Conservation (phyloP, 495 filamentous ascomycete species). For the Podospora pseudocomata region DNA sequence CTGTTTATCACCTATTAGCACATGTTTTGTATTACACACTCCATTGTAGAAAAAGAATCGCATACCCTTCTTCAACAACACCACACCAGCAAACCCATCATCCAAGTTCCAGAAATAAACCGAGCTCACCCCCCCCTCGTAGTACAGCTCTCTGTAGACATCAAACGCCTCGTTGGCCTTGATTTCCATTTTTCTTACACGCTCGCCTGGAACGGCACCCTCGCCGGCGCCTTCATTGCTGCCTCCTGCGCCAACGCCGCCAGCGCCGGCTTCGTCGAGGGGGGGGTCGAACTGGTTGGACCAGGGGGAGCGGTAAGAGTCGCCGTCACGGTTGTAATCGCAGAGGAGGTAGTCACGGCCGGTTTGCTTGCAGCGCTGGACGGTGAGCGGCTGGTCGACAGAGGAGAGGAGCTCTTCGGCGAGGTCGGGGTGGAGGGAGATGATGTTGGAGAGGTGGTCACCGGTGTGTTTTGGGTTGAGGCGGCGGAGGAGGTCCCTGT, state of each 20-base stretch:
- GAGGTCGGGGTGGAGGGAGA: constrained; percentile 79
- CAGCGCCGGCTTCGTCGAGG: constrained; percentile 48
- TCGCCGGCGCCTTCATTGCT: constrained; percentile 48
- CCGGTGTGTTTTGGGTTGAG: constrained; percentile 90
- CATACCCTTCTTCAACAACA: constrained; percentile 89
- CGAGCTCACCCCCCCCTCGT: constrained; percentile 90
- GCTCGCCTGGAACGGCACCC: constrained; percentile 75
- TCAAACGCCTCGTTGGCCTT: constrained; percentile 94
- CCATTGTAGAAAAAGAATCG: constrained; percentile 12
- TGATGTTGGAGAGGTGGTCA: constrained; percentile 77
- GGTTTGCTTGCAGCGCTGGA: constrained; percentile 79
- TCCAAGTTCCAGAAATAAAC: constrained; percentile 99
- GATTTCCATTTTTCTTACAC: constrained; percentile 89
- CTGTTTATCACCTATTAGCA: constrained; percentile 16
- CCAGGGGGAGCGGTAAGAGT: constrained; percentile 95
- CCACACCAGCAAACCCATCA: constrained; percentile 95
- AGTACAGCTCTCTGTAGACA: constrained; percentile 95
- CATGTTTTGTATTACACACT: not conserved
- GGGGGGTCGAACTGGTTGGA: constrained; percentile 96
- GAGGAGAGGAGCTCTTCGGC: constrained; percentile 97
- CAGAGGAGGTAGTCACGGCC: constrained; percentile 96
- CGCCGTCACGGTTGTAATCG: constrained; percentile 99
- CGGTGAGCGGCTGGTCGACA: constrained; percentile 89
- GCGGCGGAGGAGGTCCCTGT: constrained; percentile 94
- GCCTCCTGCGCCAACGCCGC: constrained; percentile 37